phyloP scores from a whole-genome alignment of 495 filamentous ascomycete genomes.

The Aspergillus nidulans region DNA sequence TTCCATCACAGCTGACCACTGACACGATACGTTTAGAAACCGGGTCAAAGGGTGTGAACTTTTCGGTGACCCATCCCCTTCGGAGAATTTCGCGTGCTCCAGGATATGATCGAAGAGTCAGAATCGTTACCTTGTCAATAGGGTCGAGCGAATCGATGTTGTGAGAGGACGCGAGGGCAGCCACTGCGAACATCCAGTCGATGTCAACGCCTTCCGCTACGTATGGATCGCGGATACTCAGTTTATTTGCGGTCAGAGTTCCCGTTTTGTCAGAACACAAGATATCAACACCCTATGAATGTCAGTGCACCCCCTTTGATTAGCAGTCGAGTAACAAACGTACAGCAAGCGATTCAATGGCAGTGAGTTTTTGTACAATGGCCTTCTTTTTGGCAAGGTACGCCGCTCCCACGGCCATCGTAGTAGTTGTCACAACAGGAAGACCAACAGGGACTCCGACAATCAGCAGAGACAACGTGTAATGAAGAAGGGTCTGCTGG shows the following conservation, averaged over 20 bases:
- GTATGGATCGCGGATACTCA: conserved; percentile 67
- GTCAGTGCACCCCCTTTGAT: conserved; percentile 4
- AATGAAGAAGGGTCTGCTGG: conserved; percentile 55
- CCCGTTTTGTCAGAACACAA: conserved; percentile 94
- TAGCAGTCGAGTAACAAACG: neutral
- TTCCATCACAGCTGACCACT: conserved; percentile 55
- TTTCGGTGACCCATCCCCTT: conserved; percentile 63
- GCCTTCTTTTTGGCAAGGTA: conserved; percentile 94
- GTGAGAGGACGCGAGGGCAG: conserved; percentile 66
- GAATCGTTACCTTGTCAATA: conserved; percentile 69
- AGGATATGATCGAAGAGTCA: conserved; percentile 63
- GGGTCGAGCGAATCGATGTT: conserved; percentile 69
- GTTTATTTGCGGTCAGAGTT: conserved; percentile 65
- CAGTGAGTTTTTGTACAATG: conserved; percentile 93
- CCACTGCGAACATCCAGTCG: conserved; percentile 74
- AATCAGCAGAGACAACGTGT: conserved; percentile 73
- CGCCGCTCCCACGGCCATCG: conserved; percentile 92
- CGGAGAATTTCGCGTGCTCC: conserved; percentile 60
- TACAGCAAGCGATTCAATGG: conserved; percentile 86
- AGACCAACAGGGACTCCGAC: conserved; percentile 96
- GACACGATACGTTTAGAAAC: conserved; percentile 71
- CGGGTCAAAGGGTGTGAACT: conserved; percentile 69
- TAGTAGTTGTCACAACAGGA: conserved; percentile 91
- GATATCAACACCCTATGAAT: conserved; percentile 74
- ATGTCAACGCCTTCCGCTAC: conserved; percentile 67